Conservation (phyloP, 1,139 yeast genomes). For the Ogataea hybrid region DNA sequence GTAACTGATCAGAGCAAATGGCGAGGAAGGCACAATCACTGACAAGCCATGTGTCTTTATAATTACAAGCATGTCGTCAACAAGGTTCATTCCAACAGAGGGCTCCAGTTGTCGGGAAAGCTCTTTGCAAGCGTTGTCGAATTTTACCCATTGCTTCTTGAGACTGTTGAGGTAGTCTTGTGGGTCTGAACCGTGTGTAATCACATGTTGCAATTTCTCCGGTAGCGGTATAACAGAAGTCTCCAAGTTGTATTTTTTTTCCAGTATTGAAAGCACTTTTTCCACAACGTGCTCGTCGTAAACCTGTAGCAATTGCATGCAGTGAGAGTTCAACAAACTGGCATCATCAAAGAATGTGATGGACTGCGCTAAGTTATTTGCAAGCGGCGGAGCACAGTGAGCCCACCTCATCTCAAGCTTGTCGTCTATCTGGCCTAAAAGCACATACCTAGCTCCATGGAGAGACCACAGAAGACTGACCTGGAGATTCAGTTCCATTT, state of each 20-base stretch:
- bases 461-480: slow-evolving; percentile 27
- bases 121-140: slow-evolving; percentile 66
- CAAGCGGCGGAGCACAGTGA: slow-evolving; percentile 4
- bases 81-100: slow-evolving; percentile 40
- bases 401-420: slow-evolving; percentile 17
- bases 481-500: slow-evolving; percentile 4
- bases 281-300: slow-evolving; percentile 45
- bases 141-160: slow-evolving; percentile 53
- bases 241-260: slow-evolving; percentile 25
- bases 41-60: slow-evolving; percentile 29
- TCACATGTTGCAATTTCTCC: slow-evolving; percentile 32
- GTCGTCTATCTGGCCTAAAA: slow-evolving; percentile 12
- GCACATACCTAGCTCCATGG: slow-evolving; percentile 21
- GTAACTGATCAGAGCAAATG: slow-evolving; percentile 28
- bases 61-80: slow-evolving; percentile 26
- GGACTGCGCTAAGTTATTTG: slow-evolving; percentile 11
- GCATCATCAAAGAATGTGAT: slow-evolving; percentile 10
- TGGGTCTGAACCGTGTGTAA: slow-evolving; percentile 25
- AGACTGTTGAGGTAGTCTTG: slow-evolving; percentile 29
- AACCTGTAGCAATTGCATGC: slow-evolving; percentile 41
- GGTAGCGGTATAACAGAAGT: slow-evolving; percentile 25
- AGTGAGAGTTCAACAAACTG: slow-evolving; percentile 35
- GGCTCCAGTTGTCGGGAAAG: slow-evolving; percentile 58
- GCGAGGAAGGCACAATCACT: slow-evolving; percentile 28
- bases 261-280: slow-evolving; percentile 42